These are phyloP conservation scores for Myxozyma neotropica DNA, from an alignment of 805 yeast genomes.

Conservation along the genomic window DNA sequence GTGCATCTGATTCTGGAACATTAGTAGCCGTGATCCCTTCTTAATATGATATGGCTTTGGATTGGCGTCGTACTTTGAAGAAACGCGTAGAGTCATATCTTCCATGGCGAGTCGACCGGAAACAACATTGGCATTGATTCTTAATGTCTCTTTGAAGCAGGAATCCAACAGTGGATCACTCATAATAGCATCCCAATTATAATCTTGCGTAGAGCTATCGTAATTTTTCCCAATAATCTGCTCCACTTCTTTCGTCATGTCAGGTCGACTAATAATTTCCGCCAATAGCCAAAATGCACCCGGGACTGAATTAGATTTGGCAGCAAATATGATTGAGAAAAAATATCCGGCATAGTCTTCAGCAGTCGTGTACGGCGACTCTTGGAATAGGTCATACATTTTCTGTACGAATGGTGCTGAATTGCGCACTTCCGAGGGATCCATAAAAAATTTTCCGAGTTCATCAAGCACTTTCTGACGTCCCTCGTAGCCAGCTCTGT, in stretches of 20 bases:
- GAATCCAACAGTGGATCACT: slow-evolving; percentile 19
- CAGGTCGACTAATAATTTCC: slow-evolving; percentile 10
- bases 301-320: slow-evolving; percentile 25
- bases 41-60: background rate
- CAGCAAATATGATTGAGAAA: slow-evolving; percentile 28
- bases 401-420: slow-evolving; percentile 9
- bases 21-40: slow-evolving; percentile 12
- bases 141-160: slow-evolving; percentile 25
- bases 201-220: slow-evolving; percentile 10
- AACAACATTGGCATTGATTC: slow-evolving; percentile 15
- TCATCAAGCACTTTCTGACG: slow-evolving; percentile 20
- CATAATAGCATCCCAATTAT: slow-evolving; percentile 20
- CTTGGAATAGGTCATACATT: slow-evolving; percentile 2
- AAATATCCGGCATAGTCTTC: slow-evolving; percentile 22
- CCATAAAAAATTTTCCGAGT: slow-evolving; percentile 13
- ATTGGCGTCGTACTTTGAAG: background rate
- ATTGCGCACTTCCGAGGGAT: slow-evolving; percentile 2
- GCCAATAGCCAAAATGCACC: slow-evolving; percentile 26
- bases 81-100: slow-evolving; percentile 13
- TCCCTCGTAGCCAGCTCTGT: slow-evolving; percentile 14
- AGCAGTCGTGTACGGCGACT: background rate
- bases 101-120: slow-evolving; percentile 18
- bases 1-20: slow-evolving; percentile 18
- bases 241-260: slow-evolving; percentile 10
- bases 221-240: slow-evolving; percentile 11